Evolutionary conservation across 345 rosid genomes (phyloP).

Genomic region (Hibiscus trionum): DNA sequence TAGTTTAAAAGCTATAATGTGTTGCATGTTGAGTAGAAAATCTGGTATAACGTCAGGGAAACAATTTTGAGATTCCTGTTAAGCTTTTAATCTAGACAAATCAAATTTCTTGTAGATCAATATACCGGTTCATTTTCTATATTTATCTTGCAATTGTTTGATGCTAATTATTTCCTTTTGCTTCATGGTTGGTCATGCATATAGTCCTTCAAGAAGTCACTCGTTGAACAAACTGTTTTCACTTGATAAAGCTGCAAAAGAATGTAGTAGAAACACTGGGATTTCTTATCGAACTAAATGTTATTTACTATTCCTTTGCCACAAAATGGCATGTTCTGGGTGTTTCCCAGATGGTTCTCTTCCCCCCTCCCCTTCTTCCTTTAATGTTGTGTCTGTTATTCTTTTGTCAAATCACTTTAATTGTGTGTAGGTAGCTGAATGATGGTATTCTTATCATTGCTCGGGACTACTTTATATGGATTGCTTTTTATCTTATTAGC

Average conservation of each 20-base stretch:
- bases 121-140: neutral
- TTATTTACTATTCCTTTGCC: neutral
- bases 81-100: neutral
- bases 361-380: neutral
- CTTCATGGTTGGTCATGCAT: neutral
- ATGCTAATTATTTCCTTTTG: neutral
- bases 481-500: neutral
- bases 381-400: neutral
- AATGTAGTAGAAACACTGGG: neutral
- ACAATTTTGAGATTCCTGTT: neutral
- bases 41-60: neutral
- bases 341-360: neutral
- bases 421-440: neutral
- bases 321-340: neutral
- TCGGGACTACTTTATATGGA: neutral
- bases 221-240: neutral
- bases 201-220: neutral
- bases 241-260: neutral
- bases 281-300: neutral
- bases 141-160: neutral
- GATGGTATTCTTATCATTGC: neutral
- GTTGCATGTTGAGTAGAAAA: neutral
- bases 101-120: neutral
- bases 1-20: neutral
- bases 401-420: neutral